Conservation (phyloP, 1,139 yeast genomes). For the Candida sanyaensis region DNA sequence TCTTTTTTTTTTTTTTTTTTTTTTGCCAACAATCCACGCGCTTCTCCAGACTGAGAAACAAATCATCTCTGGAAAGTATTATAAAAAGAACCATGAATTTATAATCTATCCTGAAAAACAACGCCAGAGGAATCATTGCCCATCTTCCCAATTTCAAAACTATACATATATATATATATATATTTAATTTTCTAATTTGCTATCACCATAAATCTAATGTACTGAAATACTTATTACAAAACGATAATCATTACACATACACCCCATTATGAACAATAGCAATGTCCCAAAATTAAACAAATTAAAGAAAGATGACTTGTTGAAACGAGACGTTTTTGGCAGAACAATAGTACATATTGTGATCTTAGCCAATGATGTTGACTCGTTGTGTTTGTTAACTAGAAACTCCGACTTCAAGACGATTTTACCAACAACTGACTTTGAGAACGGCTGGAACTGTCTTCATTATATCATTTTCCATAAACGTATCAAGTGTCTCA, state of each 20-base stretch:
- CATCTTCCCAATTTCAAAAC: no score
- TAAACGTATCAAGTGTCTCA: conserved; percentile 62
- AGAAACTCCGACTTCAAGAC: conserved; percentile 42
- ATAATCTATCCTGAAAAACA: no score
- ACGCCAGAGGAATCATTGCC: no score
- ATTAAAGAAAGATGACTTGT: conserved; percentile 43
- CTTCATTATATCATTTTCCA: conserved; percentile 67
- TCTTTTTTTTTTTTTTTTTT: no score
- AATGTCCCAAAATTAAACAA: conserved; percentile 18
- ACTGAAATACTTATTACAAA: not conserved
- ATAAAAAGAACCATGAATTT: no score
- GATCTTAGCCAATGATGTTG: conserved; percentile 52
- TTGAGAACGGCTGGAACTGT: conserved; percentile 84
- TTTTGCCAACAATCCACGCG: no score
- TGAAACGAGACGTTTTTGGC: conserved; percentile 70
- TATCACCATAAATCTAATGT: not conserved
- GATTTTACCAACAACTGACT: conserved; percentile 52
- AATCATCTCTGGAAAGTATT: no score
- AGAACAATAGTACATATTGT: conserved; percentile 65
- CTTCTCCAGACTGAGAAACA: no score
- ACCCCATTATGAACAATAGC: conserved; percentile 15
- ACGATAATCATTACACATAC: not conserved
- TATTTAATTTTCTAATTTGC: no score
- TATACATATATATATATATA: no score
- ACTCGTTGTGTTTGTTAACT: conserved; percentile 47